Evolutionary conservation across 148 eudicot species (phyloP).

Genomic region (Camellia granthamiana): DNA sequence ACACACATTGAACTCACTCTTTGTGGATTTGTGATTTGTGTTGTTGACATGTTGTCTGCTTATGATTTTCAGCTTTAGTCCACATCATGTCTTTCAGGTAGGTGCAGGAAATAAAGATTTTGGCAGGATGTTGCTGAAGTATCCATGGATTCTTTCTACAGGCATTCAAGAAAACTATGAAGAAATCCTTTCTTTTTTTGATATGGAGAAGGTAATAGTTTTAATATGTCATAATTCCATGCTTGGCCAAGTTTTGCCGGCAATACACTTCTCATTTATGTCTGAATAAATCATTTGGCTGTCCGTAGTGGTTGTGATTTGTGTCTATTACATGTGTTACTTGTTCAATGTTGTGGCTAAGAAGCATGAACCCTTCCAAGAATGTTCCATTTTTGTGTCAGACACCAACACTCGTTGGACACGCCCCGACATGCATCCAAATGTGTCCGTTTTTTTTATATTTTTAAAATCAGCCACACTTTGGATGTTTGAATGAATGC

Average conservation of each 20-base stretch:
- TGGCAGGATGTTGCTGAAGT: slow-evolving; percentile 62
- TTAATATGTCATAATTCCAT: background rate
- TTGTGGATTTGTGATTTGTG: background rate
- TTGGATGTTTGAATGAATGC: too few species aligned
- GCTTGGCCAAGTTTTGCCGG: background rate
- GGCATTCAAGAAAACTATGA: slow-evolving; percentile 57
- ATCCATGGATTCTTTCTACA: slow-evolving; percentile 83
- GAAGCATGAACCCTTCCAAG: too few species aligned
- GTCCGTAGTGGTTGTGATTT: background rate
- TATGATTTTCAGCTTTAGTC: background rate
- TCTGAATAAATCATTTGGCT: too few species aligned
- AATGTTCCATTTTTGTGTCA: too few species aligned
- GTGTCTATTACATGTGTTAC: background rate
- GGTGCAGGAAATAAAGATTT: slow-evolving; percentile 37
- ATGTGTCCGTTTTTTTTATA: too few species aligned
- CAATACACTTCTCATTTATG: too few species aligned
- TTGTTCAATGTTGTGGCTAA: background rate
- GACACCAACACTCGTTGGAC: too few species aligned
- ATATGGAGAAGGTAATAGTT: slow-evolving; percentile 53
- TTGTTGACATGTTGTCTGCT: slow-evolving; percentile 1
- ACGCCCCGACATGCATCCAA: too few species aligned
- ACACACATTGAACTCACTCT: background rate
- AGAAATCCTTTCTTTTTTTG: slow-evolving; percentile 49
- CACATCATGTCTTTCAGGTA: slow-evolving; percentile 35
- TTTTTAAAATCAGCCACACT: too few species aligned